A percentile compares a stretch with the other conserved stretches of the same genome.
Evolutionary conservation across 179 eudicot species (phyloP).

Genomic region (Actinidia arguta): DNA sequence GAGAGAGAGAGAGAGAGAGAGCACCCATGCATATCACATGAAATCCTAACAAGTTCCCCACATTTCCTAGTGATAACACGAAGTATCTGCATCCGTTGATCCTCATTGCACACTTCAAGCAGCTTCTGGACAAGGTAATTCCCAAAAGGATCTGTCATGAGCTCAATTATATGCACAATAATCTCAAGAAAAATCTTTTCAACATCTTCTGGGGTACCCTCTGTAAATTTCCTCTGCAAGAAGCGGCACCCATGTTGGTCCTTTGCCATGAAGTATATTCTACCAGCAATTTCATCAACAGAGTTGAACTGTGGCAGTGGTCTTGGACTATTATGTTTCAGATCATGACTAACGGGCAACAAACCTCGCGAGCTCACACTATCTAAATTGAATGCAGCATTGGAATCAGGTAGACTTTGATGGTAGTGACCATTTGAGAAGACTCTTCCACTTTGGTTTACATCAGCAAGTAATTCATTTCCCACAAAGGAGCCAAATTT

Average conservation of each 20-base stretch:
- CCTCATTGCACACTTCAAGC: conserved; percentile 50
- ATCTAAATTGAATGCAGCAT: conserved; percentile 20
- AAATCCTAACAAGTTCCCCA: conserved; percentile 47
- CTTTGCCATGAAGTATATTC: conserved; percentile 47
- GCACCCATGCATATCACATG: conserved; percentile 54
- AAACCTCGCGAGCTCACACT: conserved; percentile 1
- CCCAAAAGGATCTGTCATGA: conserved; percentile 56
- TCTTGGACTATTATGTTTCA: conserved; percentile 25
- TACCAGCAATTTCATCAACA: conserved; percentile 36
- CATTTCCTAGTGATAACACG: conserved; percentile 33
- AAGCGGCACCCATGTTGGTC: conserved; percentile 55
- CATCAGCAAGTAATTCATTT: conserved; percentile 23
- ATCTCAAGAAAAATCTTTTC: conserved; percentile 43
- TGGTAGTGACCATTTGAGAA: conserved; percentile 26
- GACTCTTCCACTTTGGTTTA: conserved; percentile 28
- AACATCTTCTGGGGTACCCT: conserved; percentile 42
- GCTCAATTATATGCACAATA: conserved; percentile 45
- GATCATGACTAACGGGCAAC: conserved; percentile 14
- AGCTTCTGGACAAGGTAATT: conserved; percentile 60
- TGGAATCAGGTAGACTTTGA: conserved; percentile 1
- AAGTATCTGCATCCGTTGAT: conserved; percentile 46
- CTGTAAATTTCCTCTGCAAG: conserved; percentile 48
- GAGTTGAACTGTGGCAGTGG: conserved; percentile 27
- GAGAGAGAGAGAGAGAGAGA: not conserved
- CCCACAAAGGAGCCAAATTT: conserved; percentile 34